A percentile compares a stretch with the other conserved stretches of the same genome.
Conservation (phyloP, 2,329 filamentous ascomycete species). For the Cladophialophora immunda region DNA sequence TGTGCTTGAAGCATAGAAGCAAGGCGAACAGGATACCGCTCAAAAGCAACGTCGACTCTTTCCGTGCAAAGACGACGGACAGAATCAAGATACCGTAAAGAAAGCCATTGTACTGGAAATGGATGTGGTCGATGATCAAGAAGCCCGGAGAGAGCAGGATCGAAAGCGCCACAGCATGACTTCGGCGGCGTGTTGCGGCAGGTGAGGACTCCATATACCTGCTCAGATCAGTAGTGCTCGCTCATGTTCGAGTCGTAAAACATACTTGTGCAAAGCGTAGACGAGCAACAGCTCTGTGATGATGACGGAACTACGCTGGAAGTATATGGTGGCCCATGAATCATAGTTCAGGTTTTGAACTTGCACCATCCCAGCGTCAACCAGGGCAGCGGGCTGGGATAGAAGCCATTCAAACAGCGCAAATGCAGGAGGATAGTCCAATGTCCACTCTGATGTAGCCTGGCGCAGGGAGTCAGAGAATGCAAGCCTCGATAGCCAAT, state of each 20-base stretch:
- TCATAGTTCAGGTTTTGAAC: conserved; percentile 84
- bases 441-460: conserved; percentile 98
- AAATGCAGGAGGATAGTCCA: conserved; percentile 98
- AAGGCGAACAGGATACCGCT: conserved; percentile 86
- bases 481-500: background rate
- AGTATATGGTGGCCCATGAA: conserved; percentile 93
- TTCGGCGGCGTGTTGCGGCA: conserved; percentile 71
- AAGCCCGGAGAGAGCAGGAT: conserved; percentile 91
- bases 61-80: conserved; percentile 83
- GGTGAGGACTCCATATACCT: conserved; percentile 80
- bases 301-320: conserved; percentile 90
- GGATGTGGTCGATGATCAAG: conserved; percentile 96
- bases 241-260: conserved; percentile 18
- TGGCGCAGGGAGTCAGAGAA: conserved; percentile 43
- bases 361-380: conserved; percentile 82
- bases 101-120: conserved; percentile 99
- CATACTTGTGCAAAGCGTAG: conserved; percentile 79
- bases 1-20: conserved; percentile 94
- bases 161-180: conserved; percentile 86
- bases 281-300: conserved; percentile 82
- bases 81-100: conserved; percentile 90
- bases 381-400: conserved; percentile 78
- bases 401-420: conserved; percentile 95
- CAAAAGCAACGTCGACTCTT: conserved; percentile 75
- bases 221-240: conserved; percentile 38